A percentile compares a stretch with the other conserved stretches of the same genome.
Conservation (phyloP, 2,329 filamentous ascomycete species). For the Elsinoe necatrix region DNA sequence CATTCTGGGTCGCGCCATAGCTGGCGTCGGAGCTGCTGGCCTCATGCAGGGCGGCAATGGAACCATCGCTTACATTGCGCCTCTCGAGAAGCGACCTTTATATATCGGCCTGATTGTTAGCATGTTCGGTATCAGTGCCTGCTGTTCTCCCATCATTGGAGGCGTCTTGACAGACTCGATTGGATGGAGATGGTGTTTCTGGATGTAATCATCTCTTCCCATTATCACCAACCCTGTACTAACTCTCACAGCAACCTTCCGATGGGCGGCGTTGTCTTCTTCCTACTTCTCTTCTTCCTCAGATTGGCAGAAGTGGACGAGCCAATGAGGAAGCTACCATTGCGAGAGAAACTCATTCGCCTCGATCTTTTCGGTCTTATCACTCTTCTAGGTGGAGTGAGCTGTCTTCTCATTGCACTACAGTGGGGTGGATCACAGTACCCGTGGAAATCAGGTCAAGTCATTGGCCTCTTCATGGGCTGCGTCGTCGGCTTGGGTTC, state of each 20-base stretch:
- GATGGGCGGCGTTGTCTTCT: slow-evolving; percentile 35
- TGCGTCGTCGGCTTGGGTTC: too few relatives aligned
- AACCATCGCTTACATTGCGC: slow-evolving; percentile 34
- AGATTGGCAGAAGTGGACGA: slow-evolving; percentile 26
- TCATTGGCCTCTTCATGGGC: slow-evolving; percentile 16
- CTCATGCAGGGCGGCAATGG: too few relatives aligned
- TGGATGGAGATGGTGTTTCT: slow-evolving; percentile 32
- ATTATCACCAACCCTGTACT: too few relatives aligned
- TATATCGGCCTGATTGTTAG: slow-evolving; percentile 35
- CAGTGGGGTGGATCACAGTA: slow-evolving; percentile 38
- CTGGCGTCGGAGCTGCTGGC: slow-evolving; percentile 37
- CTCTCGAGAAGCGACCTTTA: slow-evolving; percentile 33
- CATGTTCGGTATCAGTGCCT: slow-evolving; percentile 23
- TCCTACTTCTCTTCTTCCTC: slow-evolving; percentile 30
- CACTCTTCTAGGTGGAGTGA: slow-evolving; percentile 32
- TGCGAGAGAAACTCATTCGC: slow-evolving; percentile 34
- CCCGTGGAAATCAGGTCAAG: slow-evolving; percentile 23
- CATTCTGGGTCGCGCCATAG: slow-evolving; percentile 47
- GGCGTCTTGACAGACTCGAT: slow-evolving; percentile 36
- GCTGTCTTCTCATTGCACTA: slow-evolving; percentile 39
- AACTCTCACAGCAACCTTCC: slow-evolving; percentile 40
- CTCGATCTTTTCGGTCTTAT: slow-evolving; percentile 38
- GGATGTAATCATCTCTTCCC: too few relatives aligned
- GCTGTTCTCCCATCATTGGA: slow-evolving; percentile 40
- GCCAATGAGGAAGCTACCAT: slow-evolving; percentile 21